These are phyloP conservation scores for Dalbergia cochinchinensis DNA, from an alignment of 306 rosid genomes.

Conservation along the genomic window DNA sequence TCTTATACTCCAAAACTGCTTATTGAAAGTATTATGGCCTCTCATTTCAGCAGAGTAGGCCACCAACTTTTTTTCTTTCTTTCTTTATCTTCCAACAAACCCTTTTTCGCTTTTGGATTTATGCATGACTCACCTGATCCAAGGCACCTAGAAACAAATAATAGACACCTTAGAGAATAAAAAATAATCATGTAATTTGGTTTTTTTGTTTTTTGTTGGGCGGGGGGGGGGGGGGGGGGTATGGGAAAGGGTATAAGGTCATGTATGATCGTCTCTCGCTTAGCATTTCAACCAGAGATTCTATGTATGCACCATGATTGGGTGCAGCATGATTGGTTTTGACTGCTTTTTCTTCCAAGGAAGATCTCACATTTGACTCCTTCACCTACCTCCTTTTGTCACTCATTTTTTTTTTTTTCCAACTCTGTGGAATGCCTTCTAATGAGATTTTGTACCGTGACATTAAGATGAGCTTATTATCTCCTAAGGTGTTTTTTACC, in stretches of 20 bases:
- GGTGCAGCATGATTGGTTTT: slow-evolving; percentile 78
- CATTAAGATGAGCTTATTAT: slow-evolving; percentile 31
- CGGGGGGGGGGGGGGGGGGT: background rate
- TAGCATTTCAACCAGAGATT: slow-evolving; percentile 62
- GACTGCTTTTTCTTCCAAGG: slow-evolving; percentile 75
- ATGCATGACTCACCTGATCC: slow-evolving; percentile 68
- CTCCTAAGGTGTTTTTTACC: background rate
- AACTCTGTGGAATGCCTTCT: slow-evolving; percentile 36
- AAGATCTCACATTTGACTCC: slow-evolving; percentile 66
- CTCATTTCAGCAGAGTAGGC: slow-evolving; percentile 66
- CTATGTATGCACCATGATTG: slow-evolving; percentile 63
- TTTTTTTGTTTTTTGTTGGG: background rate
- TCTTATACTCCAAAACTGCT: slow-evolving; percentile 45
- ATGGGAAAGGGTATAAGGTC: slow-evolving; percentile 37
- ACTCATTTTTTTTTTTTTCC: slow-evolving; percentile 39
- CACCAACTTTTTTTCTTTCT: slow-evolving; percentile 53
- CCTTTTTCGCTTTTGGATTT: slow-evolving; percentile 64
- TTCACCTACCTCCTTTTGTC: slow-evolving; percentile 35
- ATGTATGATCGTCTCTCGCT: slow-evolving; percentile 54
- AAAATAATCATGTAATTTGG: slow-evolving; percentile 38
- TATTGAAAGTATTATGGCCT: slow-evolving; percentile 62
- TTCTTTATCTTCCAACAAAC: slow-evolving; percentile 52
- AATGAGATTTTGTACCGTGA: slow-evolving; percentile 26
- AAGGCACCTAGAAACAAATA: slow-evolving; percentile 48
- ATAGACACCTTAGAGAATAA: slow-evolving; percentile 21